Base-by-base conservation (phyloP, 352 stramenopile genomes). In the Elongisporangium anandrum region DNA sequence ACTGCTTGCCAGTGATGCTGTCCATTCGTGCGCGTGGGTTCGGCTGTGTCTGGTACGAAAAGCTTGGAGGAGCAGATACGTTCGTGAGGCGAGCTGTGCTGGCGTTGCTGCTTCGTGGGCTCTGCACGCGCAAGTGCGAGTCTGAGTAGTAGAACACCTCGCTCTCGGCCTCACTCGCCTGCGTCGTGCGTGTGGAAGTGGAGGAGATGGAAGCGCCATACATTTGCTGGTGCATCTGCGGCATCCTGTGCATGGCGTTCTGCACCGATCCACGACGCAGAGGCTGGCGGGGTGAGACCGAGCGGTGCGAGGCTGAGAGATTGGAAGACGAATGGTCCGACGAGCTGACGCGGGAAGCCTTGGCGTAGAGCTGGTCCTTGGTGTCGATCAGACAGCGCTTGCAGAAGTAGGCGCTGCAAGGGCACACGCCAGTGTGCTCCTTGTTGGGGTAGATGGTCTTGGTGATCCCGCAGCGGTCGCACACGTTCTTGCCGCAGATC, bases 401-500 rank as follows among this genome's bases (percentile, higher is more conserved):
- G 65, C 79, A 88, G 59, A 88, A 88, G 24, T 70, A 64, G 59
- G 75, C 75, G 20, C 66, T 72, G 59, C 76, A 88, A 34, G 77
- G 77, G 59, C 84, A 87, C 53, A 72, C 75, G 52, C 66, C 64
- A 4, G 73, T 80, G 51, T 73, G 61, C 34, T 45, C 34, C 59
- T 71, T 73, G 7, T 65, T 72, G 38, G 79, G 77, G 48, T 85
- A 88, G 41, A 87, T 75, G 24, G 76, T 60, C 56, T 87, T 84
- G 50, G 65, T 73, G 60, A 85, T 73, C 26, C 77, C 72, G 56
- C 79, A 88, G 19, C 76, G 75, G 34, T 88, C 77, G 60, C 76
- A 88, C 48, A 88, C 75, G 55, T 82, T 85, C 72, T 87, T 87
- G 59, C 79, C 70, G 24, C 79, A 88, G 54, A 78, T 80, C 63